phyloP scores from a whole-genome alignment of 163 green algal species.

The Scenedesmus sp. region DNA sequence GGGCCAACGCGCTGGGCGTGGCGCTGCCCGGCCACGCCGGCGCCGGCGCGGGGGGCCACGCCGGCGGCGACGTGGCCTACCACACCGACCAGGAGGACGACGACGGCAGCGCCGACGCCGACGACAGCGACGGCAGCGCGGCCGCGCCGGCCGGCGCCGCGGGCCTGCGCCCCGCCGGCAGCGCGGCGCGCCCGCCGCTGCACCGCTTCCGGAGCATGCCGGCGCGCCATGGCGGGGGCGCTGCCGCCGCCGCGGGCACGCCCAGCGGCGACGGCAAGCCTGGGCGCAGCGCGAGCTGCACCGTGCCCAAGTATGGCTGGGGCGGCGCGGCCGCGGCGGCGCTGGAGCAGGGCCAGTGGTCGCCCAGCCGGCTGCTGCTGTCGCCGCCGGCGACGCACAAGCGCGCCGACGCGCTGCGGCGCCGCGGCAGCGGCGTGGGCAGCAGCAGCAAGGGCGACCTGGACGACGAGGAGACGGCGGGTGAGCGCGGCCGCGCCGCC shows the following conservation, averaged over 20 bases:
- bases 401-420: background rate
- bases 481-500: background rate
- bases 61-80: background rate
- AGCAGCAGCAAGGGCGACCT: too few relatives aligned
- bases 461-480: constrained; percentile 38
- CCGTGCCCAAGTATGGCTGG: too few relatives aligned
- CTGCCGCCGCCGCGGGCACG: too few relatives aligned
- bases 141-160: too few relatives aligned
- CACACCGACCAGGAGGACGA: constrained; percentile 8
- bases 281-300: too few relatives aligned
- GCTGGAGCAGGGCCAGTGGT: constrained; percentile 7
- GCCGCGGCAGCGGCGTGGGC: background rate
- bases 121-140: background rate
- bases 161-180: too few relatives aligned
- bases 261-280: too few relatives aligned
- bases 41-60: background rate
- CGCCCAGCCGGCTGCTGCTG: constrained; percentile 32
- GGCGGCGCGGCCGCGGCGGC: too few relatives aligned
- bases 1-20: background rate
- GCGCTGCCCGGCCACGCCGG: too few relatives aligned
- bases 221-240: too few relatives aligned
- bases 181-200: too few relatives aligned
- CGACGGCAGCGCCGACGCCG: constrained; percentile 3
- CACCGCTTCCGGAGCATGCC: too few relatives aligned
- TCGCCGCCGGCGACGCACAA: background rate